phyloP scores from a whole-genome alignment of 495 filamentous ascomycete species.

The Aspergillus olivimuriae region DNA sequence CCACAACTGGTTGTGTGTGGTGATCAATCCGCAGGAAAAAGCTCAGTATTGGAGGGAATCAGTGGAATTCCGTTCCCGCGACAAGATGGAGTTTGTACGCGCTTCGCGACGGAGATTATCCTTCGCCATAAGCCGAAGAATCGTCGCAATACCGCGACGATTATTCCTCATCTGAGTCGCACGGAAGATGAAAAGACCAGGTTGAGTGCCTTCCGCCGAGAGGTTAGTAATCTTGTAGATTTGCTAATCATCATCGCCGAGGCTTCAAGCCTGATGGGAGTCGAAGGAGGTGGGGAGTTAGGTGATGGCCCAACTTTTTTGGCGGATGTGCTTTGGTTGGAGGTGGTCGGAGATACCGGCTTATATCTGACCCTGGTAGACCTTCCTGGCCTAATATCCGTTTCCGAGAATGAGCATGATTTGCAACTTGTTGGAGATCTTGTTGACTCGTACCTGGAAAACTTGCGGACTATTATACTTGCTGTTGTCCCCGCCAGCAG shows the following conservation, averaged over 20 bases:
- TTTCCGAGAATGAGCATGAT: slow-evolving; percentile 24
- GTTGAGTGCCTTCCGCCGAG: slow-evolving; percentile 6
- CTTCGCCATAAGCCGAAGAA: slow-evolving; percentile 14
- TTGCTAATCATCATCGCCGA: slow-evolving; percentile 40
- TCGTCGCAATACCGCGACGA: slow-evolving; percentile 8
- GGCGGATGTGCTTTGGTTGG: slow-evolving; percentile 46
- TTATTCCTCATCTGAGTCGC: slow-evolving; percentile 10
- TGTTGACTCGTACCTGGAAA: slow-evolving; percentile 27
- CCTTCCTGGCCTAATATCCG: slow-evolving; percentile 40
- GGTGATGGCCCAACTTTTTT: slow-evolving; percentile 30
- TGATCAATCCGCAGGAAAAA: slow-evolving; percentile 45
- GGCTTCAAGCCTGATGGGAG: slow-evolving; percentile 33
- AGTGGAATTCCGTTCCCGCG: slow-evolving; percentile 34
- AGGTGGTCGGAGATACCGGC: slow-evolving; percentile 42
- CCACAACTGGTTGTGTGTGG: slow-evolving; percentile 65
- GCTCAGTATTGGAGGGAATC: slow-evolving; percentile 41
- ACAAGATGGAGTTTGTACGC: slow-evolving; percentile 30
- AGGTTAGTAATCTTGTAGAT: slow-evolving; percentile 16
- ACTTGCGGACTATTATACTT: slow-evolving; percentile 28
- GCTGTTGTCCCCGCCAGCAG: slow-evolving; percentile 42
- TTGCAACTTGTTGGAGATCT: slow-evolving; percentile 20
- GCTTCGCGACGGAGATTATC: slow-evolving; percentile 28
- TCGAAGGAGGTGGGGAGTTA: slow-evolving; percentile 11
- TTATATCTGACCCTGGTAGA: slow-evolving; percentile 52
- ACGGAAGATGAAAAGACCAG: slow-evolving; percentile 6